Evolutionary conservation across 148 eudicot genomes (phyloP).

Genomic region (Vaccinium myrtillus): DNA sequence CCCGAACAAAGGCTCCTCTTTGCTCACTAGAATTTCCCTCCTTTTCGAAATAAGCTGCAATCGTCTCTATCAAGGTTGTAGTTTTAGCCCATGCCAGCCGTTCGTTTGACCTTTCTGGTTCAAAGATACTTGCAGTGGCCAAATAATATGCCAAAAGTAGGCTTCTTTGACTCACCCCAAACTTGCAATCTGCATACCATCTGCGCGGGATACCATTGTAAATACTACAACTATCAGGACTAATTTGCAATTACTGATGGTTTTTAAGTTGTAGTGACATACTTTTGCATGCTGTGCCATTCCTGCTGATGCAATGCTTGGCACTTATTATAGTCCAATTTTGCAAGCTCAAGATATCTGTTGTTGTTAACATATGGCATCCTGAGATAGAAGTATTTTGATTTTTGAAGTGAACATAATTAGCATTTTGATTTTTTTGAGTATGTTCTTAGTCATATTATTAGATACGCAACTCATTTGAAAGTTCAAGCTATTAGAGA

Average conservation of each 20-base stretch:
- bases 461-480: too few relatives aligned
- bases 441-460: too few relatives aligned
- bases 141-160: constrained; percentile 52
- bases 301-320: constrained; percentile 63
- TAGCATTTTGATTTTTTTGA: too few relatives aligned
- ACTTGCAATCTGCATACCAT: constrained; percentile 56
- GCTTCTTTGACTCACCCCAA: constrained; percentile 48
- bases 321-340: constrained; percentile 68
- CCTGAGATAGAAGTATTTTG: constrained; percentile 29
- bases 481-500: too few relatives aligned
- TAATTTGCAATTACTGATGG: neutral
- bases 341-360: constrained; percentile 73
- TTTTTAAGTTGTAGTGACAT: neutral
- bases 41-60: constrained; percentile 35
- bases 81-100: constrained; percentile 88
- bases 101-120: constrained; percentile 63
- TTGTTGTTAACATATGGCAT: constrained; percentile 74
- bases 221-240: neutral
- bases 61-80: constrained; percentile 42
- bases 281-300: too few relatives aligned
- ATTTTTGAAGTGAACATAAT: too few relatives aligned
- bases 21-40: constrained; percentile 25
- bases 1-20: constrained; percentile 40
- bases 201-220: constrained; percentile 21
- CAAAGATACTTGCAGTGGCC: constrained; percentile 62